Base-by-base conservation (phyloP, 768 basidiomycete genomes). In the Podaxis sp. region DNA sequence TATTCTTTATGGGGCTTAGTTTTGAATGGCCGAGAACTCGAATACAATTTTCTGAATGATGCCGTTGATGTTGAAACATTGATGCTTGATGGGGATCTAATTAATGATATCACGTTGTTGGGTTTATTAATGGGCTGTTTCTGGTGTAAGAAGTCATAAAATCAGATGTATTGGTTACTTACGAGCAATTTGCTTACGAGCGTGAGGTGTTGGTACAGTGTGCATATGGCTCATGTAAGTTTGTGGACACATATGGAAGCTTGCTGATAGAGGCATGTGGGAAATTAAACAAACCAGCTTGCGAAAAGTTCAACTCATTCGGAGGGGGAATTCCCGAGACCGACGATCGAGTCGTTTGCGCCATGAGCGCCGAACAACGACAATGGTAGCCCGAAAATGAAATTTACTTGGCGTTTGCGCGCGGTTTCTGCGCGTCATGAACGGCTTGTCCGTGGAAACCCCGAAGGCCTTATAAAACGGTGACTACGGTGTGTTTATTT, bases 1-100 rank as follows among this genome's bases (percentile, higher is more conserved):
- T 33, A n/a, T 17, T 26, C 55, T 51, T 51, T 62, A 54, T 36
- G 53, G 61, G 30, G 48, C 7, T 46, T 17, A 40, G 9, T 2
- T 26, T 2, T 13, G 19, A 52, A 39, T 40, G 19, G 33, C 17
- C 33, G 59, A 56, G 49, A 42, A 28, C 15, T 49, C 22, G 49
- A 52, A 54, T 61, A 52, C 42, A 53, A 38, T 24, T 28, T 61
- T 53, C 30, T 33, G 59, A 60, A 52, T 60, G 59, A 60, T 60
- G 58, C 48, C 22, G 38, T 54, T 40, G 46, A 48, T 53, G 19
- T 17, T 61, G 59, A 61, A 53, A 53, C 51, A 53, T 30, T 53
- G 52, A 42, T 61, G 15, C n/a, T 13, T 61, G 59, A 61, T 61
- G 51, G 19, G 28, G 44, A 40, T 44, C 52, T 33, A 58, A 46